Evolutionary conservation across 2,329 filamentous ascomycete species (phyloP).

Genomic region (Mollisia scopiformis): DNA sequence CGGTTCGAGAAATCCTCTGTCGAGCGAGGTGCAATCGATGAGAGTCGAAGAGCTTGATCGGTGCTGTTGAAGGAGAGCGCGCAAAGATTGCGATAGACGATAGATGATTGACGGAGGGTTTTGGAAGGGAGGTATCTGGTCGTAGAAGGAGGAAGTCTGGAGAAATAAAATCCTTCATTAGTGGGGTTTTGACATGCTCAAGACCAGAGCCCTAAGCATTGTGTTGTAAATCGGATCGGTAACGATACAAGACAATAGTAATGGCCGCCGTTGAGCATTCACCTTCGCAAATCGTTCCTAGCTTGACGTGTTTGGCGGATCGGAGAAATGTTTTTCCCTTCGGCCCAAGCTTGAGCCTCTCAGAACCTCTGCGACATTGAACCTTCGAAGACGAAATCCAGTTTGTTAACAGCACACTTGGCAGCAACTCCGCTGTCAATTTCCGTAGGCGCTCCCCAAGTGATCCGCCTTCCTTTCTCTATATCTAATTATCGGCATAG

Average conservation of each 20-base stretch:
- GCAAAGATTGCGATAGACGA: background rate
- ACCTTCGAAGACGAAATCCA: background rate
- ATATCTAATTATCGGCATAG: conserved; percentile 17
- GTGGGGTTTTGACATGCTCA: conserved; percentile 4
- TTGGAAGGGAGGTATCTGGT: background rate
- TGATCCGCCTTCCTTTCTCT: background rate
- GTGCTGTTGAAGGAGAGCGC: background rate
- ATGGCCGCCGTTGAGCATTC: background rate
- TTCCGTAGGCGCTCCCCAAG: conserved; percentile 5
- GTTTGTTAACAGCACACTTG: background rate
- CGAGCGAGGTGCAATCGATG: background rate
- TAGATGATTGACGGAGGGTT: background rate
- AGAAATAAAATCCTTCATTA: background rate
- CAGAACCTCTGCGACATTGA: too few relatives aligned
- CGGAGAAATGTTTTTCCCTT: background rate
- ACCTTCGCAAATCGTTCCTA: background rate
- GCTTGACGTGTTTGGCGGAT: background rate
- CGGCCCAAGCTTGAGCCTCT: background rate
- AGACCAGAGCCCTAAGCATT: conserved; percentile 9
- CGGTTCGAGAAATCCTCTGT: background rate
- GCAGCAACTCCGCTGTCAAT: background rate
- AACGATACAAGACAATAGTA: background rate
- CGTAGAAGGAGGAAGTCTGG: background rate
- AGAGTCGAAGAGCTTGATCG: background rate
- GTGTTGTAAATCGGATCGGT: background rate